Percentiles rank a stretch among this genome's conserved stretches.
These are phyloP conservation scores for Mycena belliarum DNA, from an alignment of 768 basidiomycete genomes.

Conservation along the genomic window DNA sequence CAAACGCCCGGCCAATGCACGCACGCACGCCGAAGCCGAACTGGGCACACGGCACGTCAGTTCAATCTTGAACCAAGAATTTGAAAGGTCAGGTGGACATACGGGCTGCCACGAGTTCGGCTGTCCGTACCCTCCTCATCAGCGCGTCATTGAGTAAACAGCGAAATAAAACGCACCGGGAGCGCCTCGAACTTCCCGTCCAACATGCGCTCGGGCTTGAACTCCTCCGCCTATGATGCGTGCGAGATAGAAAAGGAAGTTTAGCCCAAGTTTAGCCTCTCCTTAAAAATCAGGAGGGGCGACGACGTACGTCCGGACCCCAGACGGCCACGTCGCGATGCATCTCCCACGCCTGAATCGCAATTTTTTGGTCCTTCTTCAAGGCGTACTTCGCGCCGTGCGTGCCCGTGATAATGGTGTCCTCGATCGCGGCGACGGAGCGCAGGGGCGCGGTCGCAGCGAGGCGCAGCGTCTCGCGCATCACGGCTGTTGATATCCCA, in stretches of 20 bases:
- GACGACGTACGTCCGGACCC: slow-evolving; percentile 52
- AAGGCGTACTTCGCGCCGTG: slow-evolving; percentile 43
- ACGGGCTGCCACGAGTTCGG: slow-evolving; percentile 47
- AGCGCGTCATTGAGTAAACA: too few species aligned
- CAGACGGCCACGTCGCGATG: slow-evolving; percentile 47
- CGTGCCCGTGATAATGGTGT: slow-evolving; percentile 39
- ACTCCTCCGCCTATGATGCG: slow-evolving; percentile 47
- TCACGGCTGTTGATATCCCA: slow-evolving; percentile 31
- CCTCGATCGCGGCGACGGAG: slow-evolving; percentile 33
- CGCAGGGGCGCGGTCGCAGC: slow-evolving; percentile 39
- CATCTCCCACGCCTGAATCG: slow-evolving; percentile 30
- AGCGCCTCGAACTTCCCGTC: slow-evolving; percentile 50
- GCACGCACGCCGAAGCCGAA: slow-evolving; percentile 25
- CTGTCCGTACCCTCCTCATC: slow-evolving; percentile 21
- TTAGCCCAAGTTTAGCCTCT: too few species aligned
- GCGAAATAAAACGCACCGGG: slow-evolving; percentile 27
- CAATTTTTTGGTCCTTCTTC: slow-evolving; percentile 30
- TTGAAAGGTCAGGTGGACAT: too few species aligned
- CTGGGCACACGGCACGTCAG: slow-evolving; percentile 13
- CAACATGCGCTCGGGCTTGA: slow-evolving; percentile 50
- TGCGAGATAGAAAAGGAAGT: too few species aligned
- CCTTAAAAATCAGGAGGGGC: too few species aligned
- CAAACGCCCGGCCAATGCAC: slow-evolving; percentile 44
- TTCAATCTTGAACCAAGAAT: too few species aligned
- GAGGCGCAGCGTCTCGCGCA: slow-evolving; percentile 42